These are phyloP conservation scores for Botrytis deweyae DNA, from an alignment of 2,329 filamentous ascomycete genomes.

Conservation along the genomic window DNA sequence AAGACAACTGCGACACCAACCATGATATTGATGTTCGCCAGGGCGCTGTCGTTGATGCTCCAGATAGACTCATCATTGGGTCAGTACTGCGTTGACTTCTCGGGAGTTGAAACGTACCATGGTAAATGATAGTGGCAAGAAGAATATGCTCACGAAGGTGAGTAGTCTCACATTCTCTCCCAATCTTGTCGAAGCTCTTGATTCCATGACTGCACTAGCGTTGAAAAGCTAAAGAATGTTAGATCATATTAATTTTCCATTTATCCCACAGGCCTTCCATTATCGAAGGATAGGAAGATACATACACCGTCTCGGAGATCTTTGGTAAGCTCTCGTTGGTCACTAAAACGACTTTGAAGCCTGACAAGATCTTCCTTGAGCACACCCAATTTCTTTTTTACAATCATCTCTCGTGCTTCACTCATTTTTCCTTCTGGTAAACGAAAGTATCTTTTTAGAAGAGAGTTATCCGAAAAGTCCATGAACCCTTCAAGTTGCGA, in stretches of 20 bases:
- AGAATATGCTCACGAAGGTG: neutral
- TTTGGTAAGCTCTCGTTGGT: neutral
- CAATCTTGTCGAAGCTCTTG: neutral
- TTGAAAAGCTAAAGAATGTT: neutral
- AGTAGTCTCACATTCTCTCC: neutral
- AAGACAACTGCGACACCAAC: neutral
- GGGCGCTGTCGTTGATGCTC: neutral
- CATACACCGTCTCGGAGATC: neutral
- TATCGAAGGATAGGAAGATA: fast-evolving
- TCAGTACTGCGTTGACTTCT: neutral
- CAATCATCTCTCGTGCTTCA: neutral
- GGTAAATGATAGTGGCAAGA: neutral
- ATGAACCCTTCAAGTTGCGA: neutral
- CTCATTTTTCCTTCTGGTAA: neutral
- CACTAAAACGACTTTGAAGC: neutral
- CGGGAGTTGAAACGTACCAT: neutral
- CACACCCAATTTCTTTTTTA: no score
- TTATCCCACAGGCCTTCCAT: no score
- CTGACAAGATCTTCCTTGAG: neutral
- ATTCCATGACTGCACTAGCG: neutral
- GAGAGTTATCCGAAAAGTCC: neutral
- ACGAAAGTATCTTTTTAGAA: fast-evolving
- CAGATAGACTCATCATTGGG: neutral
- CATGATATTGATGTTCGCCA: neutral
- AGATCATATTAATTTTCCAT: no score